Base-by-base conservation (phyloP, 176 grass and related monocot genomes). In the Tuctoria greenei region DNA sequence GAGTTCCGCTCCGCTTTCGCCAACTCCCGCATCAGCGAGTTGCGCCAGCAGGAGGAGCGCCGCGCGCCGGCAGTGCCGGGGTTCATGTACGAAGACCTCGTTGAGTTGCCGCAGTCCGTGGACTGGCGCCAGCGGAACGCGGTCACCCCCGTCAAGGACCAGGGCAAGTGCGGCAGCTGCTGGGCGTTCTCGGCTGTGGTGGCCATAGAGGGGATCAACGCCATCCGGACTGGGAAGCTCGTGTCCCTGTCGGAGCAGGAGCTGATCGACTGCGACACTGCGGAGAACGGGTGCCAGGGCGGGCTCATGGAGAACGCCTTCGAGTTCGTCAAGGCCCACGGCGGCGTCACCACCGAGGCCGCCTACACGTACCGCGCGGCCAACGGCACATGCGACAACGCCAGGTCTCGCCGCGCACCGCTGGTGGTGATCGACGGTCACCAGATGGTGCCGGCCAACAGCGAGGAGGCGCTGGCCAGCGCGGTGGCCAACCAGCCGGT, bases 301-400 rank as follows among this genome's bases (percentile, higher is more conserved):
- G 92, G 92, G 6, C 71, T 95, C 3, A 91, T 91, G 92, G 86
- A 95, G 66, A 85, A 91, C 75, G 92, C 92, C 70, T 91, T 95
- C 63, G 92, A 91, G 54, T 95, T 75, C 83, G 91, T 95, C 75
- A 91, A 88, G 76, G 21, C 37, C 20, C 67, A n/a, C 27, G 79
- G 88, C 17, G 83, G 92, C 18, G 80, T 95, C 71, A 91, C 86
- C 49, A 90, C 79, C 7, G 92, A 91, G 83, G 39, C 71, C 1
- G 66, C 84, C 0, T 95, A 95, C 84, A 86, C 92, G 23, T 95
- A 95, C 79, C 83, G 12, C 43, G 88, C 92, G 1, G 35, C 73
- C 39, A 76, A 91, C 6, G 92, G 92, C 54, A 86, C 61, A 16
- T 95, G 92, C 76, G 66, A 91, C 84, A 23, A 67, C 82, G 10